phyloP scores from a whole-genome alignment of 768 basidiomycete genomes.

The Basidioascus undulatus region DNA sequence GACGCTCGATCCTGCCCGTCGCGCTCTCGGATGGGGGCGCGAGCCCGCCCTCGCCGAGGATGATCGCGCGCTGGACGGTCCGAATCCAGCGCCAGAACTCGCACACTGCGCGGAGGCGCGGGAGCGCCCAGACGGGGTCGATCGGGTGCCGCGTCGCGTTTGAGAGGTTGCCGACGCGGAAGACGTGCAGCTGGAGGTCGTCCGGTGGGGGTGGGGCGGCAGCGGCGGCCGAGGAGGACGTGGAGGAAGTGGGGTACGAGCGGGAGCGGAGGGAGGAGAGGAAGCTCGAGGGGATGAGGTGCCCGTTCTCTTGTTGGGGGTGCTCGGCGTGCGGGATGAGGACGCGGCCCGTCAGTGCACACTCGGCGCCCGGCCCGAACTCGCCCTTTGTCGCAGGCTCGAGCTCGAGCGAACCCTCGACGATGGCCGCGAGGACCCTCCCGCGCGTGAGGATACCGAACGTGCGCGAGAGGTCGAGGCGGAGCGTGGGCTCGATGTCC shows the following conservation, averaged over 20 bases:
- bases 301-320: too few relatives aligned
- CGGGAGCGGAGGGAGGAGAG: background rate
- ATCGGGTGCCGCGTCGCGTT: constrained; percentile 8
- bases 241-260: background rate
- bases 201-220: background rate
- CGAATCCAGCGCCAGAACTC: constrained; percentile 15
- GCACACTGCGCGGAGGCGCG: constrained; percentile 13
- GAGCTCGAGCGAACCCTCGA: constrained; percentile 62
- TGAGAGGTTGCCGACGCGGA: constrained; percentile 8
- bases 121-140: constrained; percentile 13
- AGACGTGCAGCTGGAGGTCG: constrained; percentile 8
- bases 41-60: constrained; percentile 13
- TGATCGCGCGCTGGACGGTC: constrained; percentile 10
- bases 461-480: constrained; percentile 80
- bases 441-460: constrained; percentile 83
- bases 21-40: too few relatives aligned
- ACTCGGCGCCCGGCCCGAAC: constrained; percentile 3
- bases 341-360: constrained; percentile 13
- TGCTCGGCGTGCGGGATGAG: too few relatives aligned
- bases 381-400: constrained; percentile 30
- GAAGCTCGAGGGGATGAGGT: constrained; percentile 6
- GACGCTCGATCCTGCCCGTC: too few relatives aligned
- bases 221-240: background rate
- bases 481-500: constrained; percentile 63
- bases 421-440: constrained; percentile 57